Evolutionary conservation across 345 rosid species (phyloP).

Genomic region (Zanthoxylum bungeanum): DNA sequence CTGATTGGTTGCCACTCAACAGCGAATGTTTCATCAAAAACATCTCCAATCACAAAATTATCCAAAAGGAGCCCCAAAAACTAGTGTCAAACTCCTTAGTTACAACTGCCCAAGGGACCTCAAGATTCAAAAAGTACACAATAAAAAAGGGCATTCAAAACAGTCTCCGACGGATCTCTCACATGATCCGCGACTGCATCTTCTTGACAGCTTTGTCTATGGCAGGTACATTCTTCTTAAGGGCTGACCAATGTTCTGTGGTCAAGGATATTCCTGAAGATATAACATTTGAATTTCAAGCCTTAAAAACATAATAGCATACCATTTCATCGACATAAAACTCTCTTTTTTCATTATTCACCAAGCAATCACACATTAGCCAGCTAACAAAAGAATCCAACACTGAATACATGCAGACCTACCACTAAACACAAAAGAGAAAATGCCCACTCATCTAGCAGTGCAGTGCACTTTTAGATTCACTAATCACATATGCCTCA

Average conservation of each 20-base stretch:
- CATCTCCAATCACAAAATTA: background rate
- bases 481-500: background rate
- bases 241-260: slow-evolving; percentile 74
- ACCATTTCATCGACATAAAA: background rate
- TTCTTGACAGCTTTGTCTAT: slow-evolving; percentile 67
- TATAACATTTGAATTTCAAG: background rate
- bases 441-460: background rate
- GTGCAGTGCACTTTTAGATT: background rate
- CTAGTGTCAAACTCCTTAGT: background rate
- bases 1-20: background rate
- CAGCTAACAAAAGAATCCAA: background rate
- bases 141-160: background rate
- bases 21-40: slow-evolving; percentile 1
- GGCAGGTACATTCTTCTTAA: slow-evolving; percentile 59
- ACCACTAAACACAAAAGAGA: no score
- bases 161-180: background rate
- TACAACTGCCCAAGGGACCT: background rate
- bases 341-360: background rate
- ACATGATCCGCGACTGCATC: slow-evolving; percentile 47
- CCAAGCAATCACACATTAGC: background rate
- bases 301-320: background rate
- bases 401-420: background rate
- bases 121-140: background rate
- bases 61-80: background rate
- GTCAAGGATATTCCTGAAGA: slow-evolving; percentile 81